Percentiles rank a stretch among this genome's conserved stretches.
These are phyloP conservation scores for Fomitiporia mediterranea DNA, from an alignment of 1,284 basidiomycete species.

Conservation along the genomic window DNA sequence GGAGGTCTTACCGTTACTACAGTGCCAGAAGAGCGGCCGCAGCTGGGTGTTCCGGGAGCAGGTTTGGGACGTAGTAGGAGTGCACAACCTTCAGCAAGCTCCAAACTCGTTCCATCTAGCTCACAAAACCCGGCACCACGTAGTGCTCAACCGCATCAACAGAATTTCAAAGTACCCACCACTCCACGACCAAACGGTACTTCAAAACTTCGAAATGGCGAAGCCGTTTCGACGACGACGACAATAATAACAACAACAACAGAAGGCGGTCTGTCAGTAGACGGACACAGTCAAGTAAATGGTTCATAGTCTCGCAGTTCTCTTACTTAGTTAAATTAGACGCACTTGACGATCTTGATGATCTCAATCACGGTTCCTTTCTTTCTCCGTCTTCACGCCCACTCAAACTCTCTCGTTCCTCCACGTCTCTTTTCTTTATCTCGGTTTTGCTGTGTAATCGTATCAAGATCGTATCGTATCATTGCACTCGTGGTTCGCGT, in stretches of 20 bases:
- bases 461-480: no score
- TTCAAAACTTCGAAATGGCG: neutral
- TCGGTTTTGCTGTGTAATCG: no score
- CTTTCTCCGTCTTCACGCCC: neutral
- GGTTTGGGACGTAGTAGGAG: slow-evolving; percentile 60
- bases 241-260: no score
- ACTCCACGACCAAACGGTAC: neutral
- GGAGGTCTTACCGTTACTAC: neutral
- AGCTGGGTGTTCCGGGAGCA: slow-evolving; percentile 26
- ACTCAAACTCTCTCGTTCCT: neutral
- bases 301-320: neutral
- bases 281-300: neutral
- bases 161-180: slow-evolving; percentile 41
- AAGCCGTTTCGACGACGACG: neutral
- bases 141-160: slow-evolving; percentile 48
- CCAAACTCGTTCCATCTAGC: slow-evolving; percentile 34
- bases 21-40: slow-evolving; percentile 7
- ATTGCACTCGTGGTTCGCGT: no score
- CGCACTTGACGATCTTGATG: slow-evolving; percentile 12
- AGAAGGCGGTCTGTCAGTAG: neutral
- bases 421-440: neutral
- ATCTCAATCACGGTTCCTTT: neutral
- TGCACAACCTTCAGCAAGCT: slow-evolving; percentile 42
- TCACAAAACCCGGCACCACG: slow-evolving; percentile 42
- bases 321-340: slow-evolving; percentile 6